Evolutionary conservation across 2,329 filamentous ascomycete genomes (phyloP), one percentile per base, ranked within the genome.

Genomic region (Colletotrichum magnum): DNA sequence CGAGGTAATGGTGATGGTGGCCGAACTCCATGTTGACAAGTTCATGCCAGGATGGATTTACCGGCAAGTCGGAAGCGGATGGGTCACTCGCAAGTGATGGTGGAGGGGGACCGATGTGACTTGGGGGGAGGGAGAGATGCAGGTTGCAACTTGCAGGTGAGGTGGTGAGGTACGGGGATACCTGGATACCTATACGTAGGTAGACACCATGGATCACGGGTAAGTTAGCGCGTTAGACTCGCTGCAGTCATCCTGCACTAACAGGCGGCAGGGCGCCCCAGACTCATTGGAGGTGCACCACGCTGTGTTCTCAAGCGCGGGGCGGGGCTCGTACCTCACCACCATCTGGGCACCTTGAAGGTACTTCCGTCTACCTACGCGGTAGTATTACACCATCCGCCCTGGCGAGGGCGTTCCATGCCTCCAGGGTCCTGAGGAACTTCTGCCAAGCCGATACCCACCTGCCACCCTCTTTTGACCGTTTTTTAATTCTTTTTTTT

Each of bases 401-500:
- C 47, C 12, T 50, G 47, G 47, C 47, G n/a, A 36, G 47, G 16
- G 12, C 52, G 47, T 41, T 53, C 59, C 59, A 53, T 62, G 54
- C 39, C 28, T 50, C 62, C 28, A 60, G 62, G 62, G 66, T 61
- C 66, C 43, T 45, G 28, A 69, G 67, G 67, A 69, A 69, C 67
- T 69, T 69, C 67, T 69, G 67, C 67, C 63, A 57, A 52, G 67
- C 18, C 26, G 16, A 51, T 66, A 69, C 67, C 67, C 67, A 66
- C 56, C 53, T 48, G 41, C 24, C 53, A 54, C 65, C 65, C 53
- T 69, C 53, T 47, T 39, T 48, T 43, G 21, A 12, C 47, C 47
- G 18, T 51, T 58, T 36, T 36, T 36, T 36, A 10, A 36, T 36
- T 6, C 10, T 36, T 36, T 36, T 36, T 36, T 53, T 58, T n/a